Percentiles rank a stretch among this genome's conserved stretches.
These are phyloP conservation scores for Alternaria brassicae DNA, from an alignment of 2,329 filamentous ascomycete species.

Conservation along the genomic window DNA sequence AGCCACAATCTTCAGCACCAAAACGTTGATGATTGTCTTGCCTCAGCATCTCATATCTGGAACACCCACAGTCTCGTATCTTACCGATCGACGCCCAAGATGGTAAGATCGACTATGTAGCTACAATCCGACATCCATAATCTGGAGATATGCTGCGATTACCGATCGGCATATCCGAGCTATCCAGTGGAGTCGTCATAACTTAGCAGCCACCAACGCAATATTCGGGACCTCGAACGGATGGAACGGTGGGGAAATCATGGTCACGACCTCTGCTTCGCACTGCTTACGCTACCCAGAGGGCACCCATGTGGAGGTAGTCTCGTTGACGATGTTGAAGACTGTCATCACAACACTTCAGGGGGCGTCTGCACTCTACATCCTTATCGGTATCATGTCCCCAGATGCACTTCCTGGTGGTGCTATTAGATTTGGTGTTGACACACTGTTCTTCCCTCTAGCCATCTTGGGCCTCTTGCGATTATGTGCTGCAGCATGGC, in stretches of 20 bases:
- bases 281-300: constrained; percentile 11
- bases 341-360: constrained; percentile 25
- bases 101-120: constrained; percentile 43
- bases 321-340: constrained; percentile 21
- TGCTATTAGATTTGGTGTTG: neutral
- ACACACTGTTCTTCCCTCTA: constrained; percentile 19
- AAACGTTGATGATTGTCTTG: neutral
- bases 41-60: constrained; percentile 36
- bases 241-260: constrained; percentile 47
- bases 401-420: neutral
- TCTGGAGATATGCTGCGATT: constrained; percentile 50
- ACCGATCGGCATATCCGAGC: constrained; percentile 44
- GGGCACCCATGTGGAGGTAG: constrained; percentile 5
- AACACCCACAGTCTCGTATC: constrained; percentile 27
- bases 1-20: neutral
- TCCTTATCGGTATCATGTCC: neutral
- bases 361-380: constrained; percentile 20
- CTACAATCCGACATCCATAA: constrained; percentile 50
- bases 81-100: constrained; percentile 22
- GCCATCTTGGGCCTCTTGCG: constrained; percentile 21
- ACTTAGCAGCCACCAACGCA: constrained; percentile 45
- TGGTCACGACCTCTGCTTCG: constrained; percentile 6
- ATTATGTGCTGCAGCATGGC: constrained; percentile 21
- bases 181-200: constrained; percentile 32
- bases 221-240: constrained; percentile 46